phyloP scores from a whole-genome alignment of 331 rosid species.

The Malus hybrid region DNA sequence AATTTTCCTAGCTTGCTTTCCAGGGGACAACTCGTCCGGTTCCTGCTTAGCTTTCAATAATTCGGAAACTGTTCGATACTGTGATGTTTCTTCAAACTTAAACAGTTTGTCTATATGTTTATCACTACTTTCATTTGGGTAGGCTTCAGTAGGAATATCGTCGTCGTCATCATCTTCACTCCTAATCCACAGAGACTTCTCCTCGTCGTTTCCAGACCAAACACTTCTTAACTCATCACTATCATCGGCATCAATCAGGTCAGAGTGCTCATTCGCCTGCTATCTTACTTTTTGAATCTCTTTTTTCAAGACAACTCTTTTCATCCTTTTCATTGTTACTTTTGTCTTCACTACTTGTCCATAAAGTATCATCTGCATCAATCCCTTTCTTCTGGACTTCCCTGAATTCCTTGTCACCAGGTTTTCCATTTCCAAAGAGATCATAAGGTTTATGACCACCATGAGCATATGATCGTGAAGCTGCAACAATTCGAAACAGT shows the following conservation, averaged over 20 bases:
- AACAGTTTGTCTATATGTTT: slow-evolving; percentile 69
- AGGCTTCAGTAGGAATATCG: slow-evolving; percentile 76
- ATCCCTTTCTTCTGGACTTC: slow-evolving; percentile 58
- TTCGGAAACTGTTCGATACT: slow-evolving; percentile 65
- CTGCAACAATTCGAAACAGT: slow-evolving; percentile 32
- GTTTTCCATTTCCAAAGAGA: slow-evolving; percentile 57
- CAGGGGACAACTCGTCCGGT: slow-evolving; percentile 81
- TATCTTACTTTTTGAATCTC: slow-evolving; percentile 56
- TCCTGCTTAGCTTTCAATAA: slow-evolving; percentile 69
- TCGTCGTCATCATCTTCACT: slow-evolving; percentile 80
- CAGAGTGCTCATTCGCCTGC: slow-evolving; percentile 62
- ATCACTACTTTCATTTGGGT: slow-evolving; percentile 76
- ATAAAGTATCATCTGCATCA: slow-evolving; percentile 61
- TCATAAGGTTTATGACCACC: slow-evolving; percentile 42
- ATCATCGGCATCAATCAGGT: slow-evolving; percentile 73
- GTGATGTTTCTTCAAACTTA: slow-evolving; percentile 87
- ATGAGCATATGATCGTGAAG: slow-evolving; percentile 42
- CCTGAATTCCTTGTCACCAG: slow-evolving; percentile 57
- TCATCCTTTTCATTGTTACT: slow-evolving; percentile 31
- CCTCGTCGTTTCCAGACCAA: slow-evolving; percentile 88
- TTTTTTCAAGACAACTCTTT: slow-evolving; percentile 33
- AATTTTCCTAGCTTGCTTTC: slow-evolving; percentile 78
- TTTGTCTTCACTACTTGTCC: slow-evolving; percentile 82
- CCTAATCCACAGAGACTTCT: slow-evolving; percentile 91
- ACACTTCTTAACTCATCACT: slow-evolving; percentile 84